Evolutionary conservation across 78 protist genomes (phyloP).

Genomic region (Speleostelium caveatum): DNA sequence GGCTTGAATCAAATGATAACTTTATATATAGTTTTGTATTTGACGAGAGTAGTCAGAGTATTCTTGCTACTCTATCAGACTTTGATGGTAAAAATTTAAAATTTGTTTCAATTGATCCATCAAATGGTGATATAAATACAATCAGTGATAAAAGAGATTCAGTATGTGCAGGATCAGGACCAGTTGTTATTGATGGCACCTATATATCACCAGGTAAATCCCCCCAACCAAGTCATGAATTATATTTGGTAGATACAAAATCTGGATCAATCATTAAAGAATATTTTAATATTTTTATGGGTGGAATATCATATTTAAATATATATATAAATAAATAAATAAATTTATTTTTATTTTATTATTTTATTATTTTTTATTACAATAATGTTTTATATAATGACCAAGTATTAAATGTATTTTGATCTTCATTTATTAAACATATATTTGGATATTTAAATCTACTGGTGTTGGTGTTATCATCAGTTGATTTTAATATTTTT

Average conservation of each 20-base stretch:
- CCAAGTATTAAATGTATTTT: too few species aligned
- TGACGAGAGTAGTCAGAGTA: background rate
- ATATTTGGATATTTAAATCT: too few species aligned
- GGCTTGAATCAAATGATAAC: constrained; percentile 7
- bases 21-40: constrained; percentile 11
- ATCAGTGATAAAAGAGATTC: background rate
- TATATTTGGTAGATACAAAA: background rate
- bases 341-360: too few species aligned
- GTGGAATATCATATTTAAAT: background rate
- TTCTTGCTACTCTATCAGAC: background rate
- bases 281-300: background rate
- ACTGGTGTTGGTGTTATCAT: too few species aligned
- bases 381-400: too few species aligned
- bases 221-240: background rate
- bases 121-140: constrained; percentile 2
- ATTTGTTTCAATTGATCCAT: constrained; percentile 41
- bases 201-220: constrained; percentile 28
- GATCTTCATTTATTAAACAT: too few species aligned
- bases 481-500: too few species aligned
- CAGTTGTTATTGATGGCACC: constrained; percentile 7
- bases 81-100: constrained; percentile 4
- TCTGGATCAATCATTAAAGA: constrained; percentile 9
- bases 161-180: constrained; percentile 53
- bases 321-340: too few species aligned
- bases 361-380: too few species aligned